phyloP scores from a whole-genome alignment of 345 rosid species.

The Acer yangbiense region DNA sequence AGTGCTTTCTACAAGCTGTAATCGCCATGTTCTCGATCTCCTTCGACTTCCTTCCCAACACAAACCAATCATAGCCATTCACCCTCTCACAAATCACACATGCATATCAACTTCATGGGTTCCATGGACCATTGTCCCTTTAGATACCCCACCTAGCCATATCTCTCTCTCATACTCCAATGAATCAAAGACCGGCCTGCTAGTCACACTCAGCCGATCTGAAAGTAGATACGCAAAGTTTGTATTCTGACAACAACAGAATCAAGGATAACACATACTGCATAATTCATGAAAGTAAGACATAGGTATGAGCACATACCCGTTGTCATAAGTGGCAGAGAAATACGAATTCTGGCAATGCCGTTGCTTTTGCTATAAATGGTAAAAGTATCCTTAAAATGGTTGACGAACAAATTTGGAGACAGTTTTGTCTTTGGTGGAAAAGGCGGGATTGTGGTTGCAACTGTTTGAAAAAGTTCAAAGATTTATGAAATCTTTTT shows the following conservation, averaged over 20 bases:
- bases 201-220: conserved; percentile 50
- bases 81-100: conserved; percentile 38
- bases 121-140: conserved; percentile 34
- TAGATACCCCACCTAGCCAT: conserved; percentile 32
- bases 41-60: conserved; percentile 38
- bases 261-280: conserved; percentile 27
- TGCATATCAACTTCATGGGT: conserved; percentile 40
- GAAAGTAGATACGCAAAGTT: conserved; percentile 45
- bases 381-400: conserved; percentile 38
- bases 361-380: conserved; percentile 27
- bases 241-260: conserved; percentile 43
- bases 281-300: conserved; percentile 33
- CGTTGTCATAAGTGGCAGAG: conserved; percentile 37
- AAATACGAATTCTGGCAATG: conserved; percentile 29
- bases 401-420: conserved; percentile 36
- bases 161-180: conserved; percentile 27
- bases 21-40: conserved; percentile 29
- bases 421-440: conserved; percentile 49
- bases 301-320: conserved; percentile 41
- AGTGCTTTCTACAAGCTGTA: conserved; percentile 36
- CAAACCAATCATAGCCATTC: conserved; percentile 39
- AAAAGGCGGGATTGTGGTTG: conserved; percentile 61
- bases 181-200: conserved; percentile 42
- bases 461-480: conserved; percentile 77
- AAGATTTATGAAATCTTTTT: conserved; percentile 81